phyloP scores from a whole-genome alignment of 208 protist species.

The Trypanosoma lewisi region DNA sequence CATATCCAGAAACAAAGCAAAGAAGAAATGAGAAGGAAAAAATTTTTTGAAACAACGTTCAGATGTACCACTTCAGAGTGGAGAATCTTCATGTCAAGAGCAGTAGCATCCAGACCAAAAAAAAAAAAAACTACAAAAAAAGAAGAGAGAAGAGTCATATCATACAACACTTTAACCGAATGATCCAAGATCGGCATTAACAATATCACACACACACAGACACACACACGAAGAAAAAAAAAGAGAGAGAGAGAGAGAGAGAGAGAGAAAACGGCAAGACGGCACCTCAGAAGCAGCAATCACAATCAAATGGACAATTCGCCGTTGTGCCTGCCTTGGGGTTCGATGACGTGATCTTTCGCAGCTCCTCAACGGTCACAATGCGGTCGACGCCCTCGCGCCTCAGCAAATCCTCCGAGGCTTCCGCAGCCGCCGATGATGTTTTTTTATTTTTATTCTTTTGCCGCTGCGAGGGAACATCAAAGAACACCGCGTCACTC shows the following conservation, averaged over 20 bases:
- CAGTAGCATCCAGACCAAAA: background rate
- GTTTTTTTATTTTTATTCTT: background rate
- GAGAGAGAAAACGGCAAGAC: no score
- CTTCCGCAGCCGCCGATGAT: slow-evolving; percentile 3
- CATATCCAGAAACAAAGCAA: background rate
- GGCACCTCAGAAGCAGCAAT: slow-evolving; percentile 80
- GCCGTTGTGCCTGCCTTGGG: slow-evolving; percentile 76
- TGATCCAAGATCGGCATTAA: no score
- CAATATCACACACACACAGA: no score
- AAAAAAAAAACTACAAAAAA: background rate
- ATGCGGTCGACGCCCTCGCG: slow-evolving; percentile 82
- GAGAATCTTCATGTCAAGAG: background rate
- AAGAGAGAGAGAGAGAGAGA: no score
- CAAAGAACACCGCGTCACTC: slow-evolving; percentile 82
- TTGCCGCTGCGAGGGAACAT: slow-evolving; percentile 25
- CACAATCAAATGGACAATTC: slow-evolving; percentile 91
- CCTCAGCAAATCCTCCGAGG: slow-evolving; percentile 24
- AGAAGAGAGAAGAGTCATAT: no score
- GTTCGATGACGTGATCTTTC: slow-evolving; percentile 73
- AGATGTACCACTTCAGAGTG: no score
- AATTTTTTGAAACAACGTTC: background rate
- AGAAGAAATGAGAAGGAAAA: background rate
- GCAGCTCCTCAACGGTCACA: slow-evolving; percentile 67
- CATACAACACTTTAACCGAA: no score
- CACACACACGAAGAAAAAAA: no score